These are phyloP conservation scores for Pecoramyces ruminantium DNA, from an alignment of 192 early-diverging fungal genomes.

Conservation along the genomic window DNA sequence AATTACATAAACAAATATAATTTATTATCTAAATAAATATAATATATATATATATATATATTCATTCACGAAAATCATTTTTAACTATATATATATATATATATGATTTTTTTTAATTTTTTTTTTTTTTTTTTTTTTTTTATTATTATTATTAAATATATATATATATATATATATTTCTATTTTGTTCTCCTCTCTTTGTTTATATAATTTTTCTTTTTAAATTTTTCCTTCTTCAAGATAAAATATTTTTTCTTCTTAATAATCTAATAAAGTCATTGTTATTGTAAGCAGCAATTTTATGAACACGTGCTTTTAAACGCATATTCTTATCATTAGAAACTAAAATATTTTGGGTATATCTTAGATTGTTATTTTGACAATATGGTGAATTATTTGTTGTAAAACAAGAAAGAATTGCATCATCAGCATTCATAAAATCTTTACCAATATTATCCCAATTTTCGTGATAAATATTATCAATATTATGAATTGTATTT, in stretches of 20 bases:
- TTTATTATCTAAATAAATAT: too few species aligned
- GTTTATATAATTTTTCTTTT: too few species aligned
- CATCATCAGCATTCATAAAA: not conserved
- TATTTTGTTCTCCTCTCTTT: too few species aligned
- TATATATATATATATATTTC: too few species aligned
- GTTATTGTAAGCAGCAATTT: not conserved
- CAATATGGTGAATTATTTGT: not conserved
- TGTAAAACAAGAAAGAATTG: not conserved
- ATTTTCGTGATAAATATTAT: not conserved
- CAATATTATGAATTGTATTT: not conserved
- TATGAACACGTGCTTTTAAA: not conserved
- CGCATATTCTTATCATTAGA: not conserved
- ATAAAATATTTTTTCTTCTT: not conserved
- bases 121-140: too few species aligned
- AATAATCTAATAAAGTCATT: not conserved
- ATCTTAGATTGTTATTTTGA: not conserved
- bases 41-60: too few species aligned
- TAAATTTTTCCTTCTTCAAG: too few species aligned
- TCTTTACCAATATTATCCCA: not conserved
- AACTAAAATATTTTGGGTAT: not conserved
- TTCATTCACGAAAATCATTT: too few species aligned
- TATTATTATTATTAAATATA: too few species aligned
- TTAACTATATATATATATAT: too few species aligned
- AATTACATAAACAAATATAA: too few species aligned
- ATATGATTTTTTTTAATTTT: too few species aligned